These are phyloP conservation scores for Citrullus amarus DNA, from an alignment of 306 rosid genomes.

Conservation along the genomic window DNA sequence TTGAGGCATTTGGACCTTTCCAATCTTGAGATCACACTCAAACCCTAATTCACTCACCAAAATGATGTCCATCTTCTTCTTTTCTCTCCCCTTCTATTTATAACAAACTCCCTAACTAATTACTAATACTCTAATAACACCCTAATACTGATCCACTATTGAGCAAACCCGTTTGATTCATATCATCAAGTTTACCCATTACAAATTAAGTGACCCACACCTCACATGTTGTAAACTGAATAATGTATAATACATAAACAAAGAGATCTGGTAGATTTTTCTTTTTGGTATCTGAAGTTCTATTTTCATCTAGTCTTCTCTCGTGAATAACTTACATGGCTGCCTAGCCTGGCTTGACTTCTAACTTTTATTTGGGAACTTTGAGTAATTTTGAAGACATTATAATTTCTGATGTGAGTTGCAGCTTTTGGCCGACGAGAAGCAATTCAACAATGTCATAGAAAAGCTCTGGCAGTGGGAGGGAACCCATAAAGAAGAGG, in stretches of 20 bases:
- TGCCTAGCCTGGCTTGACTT: neutral
- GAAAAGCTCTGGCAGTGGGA: slow-evolving; percentile 27
- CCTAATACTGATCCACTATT: neutral
- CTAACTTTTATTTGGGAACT: neutral
- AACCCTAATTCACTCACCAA: no score
- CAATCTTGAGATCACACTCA: no score
- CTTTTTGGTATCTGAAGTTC: neutral
- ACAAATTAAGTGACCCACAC: neutral
- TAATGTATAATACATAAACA: neutral
- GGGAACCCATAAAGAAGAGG: slow-evolving; percentile 31
- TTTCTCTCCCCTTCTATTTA: no score
- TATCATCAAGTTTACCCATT: neutral
- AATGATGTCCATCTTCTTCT: no score
- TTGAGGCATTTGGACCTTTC: no score
- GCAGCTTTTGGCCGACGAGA: slow-evolving; percentile 71
- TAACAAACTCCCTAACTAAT: no score
- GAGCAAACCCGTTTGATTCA: neutral
- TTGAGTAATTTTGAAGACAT: neutral
- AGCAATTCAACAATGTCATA: slow-evolving; percentile 35
- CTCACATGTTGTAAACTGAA: neutral
- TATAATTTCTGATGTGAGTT: neutral
- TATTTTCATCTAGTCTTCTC: neutral
- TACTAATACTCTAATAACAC: no score
- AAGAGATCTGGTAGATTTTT: neutral
- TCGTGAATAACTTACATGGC: no score